Base-by-base conservation (phyloP, 2,329 filamentous ascomycete species). In the Stachybotrys chartarum region DNA sequence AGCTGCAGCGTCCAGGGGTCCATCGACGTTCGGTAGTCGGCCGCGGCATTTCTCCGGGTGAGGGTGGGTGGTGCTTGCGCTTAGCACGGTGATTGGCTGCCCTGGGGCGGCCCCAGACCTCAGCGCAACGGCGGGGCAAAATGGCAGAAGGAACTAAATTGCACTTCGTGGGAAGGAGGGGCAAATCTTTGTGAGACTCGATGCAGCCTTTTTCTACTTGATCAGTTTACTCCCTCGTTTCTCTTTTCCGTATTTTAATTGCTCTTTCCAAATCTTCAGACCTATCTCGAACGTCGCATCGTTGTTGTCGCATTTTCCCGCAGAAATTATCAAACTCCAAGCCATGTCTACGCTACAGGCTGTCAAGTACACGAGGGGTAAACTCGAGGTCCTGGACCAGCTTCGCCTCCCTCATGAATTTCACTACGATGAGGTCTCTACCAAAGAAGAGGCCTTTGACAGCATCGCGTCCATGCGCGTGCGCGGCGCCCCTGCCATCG, bases 401-500 rank as follows among this genome's bases (percentile, higher is more conserved):
- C 83, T 94, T n/a, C 83, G 84, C 59, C 80, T 94, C 24, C 90
- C 90, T 14, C 89, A 94, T 66, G 84, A 88, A 63, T 86, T 90
- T 66, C 83, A 89, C 69, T 94, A 92, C 70, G 88, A 93, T 64
- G 70, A 81, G 59, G 82, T 93, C 54, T 79, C 79, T 32, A 88
- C 82, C 11, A 82, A 85, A 59, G 81, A 86, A 63, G 87, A 91
- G 72, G 90, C 88, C 44, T 94, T 90, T 74, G 86, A 91, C 68
- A 89, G 87, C 64, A 94, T 94, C 73, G 85, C 84, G 63, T 81
- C 87, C 16, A 94, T 94, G 90, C 75, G 85, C 51, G 84, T 87
- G 7, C 84, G 90, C 64, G 90, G 73, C 39, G 94, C 94, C 6
- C 94, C 94, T 0, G 94, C 94, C 50, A 99, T 99, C 70, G 94